Conservation (phyloP, 768 basidiomycete species). For the Tulasnella sp. region DNA sequence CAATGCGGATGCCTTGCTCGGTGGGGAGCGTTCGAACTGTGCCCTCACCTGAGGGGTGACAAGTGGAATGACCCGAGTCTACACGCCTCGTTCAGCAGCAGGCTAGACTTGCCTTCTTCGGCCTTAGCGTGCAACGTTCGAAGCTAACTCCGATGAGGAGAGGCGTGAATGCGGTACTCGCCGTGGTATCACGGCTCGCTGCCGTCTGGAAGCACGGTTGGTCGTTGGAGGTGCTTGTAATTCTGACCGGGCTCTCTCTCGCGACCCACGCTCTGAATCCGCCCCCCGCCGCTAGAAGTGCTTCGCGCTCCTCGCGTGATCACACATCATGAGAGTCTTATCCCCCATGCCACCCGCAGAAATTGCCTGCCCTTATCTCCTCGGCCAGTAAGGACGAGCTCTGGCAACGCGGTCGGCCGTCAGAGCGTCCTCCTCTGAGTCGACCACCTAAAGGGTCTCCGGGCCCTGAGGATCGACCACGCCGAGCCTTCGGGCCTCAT, state of each 20-base stretch:
- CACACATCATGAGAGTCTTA: constrained; percentile 1
- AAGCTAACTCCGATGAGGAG: neutral
- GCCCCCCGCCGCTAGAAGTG: neutral
- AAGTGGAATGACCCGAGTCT: constrained; percentile 5
- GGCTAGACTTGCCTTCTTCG: constrained; percentile 10
- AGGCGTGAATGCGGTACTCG: neutral
- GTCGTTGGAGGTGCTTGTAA: neutral
- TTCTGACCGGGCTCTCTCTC: neutral
- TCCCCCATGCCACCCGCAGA: neutral
- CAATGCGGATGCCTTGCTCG: constrained; percentile 11
- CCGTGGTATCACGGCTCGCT: neutral
- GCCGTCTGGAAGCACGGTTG: neutral
- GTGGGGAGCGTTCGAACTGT: neutral
- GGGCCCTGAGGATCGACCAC: neutral
- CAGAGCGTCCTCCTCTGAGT: neutral
- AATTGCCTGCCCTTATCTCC: neutral
- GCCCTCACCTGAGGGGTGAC: constrained; percentile 9
- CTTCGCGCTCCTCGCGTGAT: neutral
- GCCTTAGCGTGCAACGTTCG: constrained; percentile 14
- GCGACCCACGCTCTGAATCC: neutral
- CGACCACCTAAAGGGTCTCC: neutral
- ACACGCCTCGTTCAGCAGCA: constrained; percentile 11
- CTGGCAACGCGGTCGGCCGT: neutral
- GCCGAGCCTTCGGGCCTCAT: neutral
- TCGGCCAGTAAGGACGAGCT: neutral